Evolutionary conservation across 495 filamentous ascomycete species (phyloP).

Genomic region (Aspergillus avenaceus): DNA sequence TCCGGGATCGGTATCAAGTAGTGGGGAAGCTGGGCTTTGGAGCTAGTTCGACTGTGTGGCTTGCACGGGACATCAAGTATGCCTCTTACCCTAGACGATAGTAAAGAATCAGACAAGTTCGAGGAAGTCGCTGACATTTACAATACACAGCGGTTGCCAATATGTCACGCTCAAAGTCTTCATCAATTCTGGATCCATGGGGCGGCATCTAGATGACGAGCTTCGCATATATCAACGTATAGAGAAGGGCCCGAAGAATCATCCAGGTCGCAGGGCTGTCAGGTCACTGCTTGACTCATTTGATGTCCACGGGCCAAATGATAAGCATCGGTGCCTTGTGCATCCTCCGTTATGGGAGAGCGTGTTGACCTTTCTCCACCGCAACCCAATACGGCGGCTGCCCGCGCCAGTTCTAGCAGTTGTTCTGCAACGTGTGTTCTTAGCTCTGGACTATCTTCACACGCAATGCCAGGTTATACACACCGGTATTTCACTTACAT

Average conservation of each 20-base stretch:
- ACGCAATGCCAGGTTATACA: constrained; percentile 46
- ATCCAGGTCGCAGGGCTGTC: constrained; percentile 19
- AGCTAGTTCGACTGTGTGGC: constrained; percentile 28
- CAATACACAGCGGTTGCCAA: constrained; percentile 10
- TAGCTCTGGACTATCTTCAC: constrained; percentile 44
- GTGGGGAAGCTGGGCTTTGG: constrained; percentile 37
- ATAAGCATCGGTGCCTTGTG: constrained; percentile 38
- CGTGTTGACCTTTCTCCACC: constrained; percentile 29
- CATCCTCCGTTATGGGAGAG: constrained; percentile 42
- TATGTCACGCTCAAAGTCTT: constrained; percentile 35
- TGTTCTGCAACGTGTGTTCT: constrained; percentile 29
- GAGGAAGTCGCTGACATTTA: background rate
- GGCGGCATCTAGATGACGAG: constrained; percentile 28
- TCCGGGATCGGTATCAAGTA: constrained; percentile 34
- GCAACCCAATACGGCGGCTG: constrained; percentile 25
- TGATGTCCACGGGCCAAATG: constrained; percentile 26
- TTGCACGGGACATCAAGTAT: constrained; percentile 31
- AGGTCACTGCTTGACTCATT: constrained; percentile 33
- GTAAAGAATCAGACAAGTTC: background rate
- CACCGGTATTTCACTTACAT: constrained; percentile 18
- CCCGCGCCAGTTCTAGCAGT: constrained; percentile 15
- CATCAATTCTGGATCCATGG: constrained; percentile 22
- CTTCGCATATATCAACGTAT: constrained; percentile 28
- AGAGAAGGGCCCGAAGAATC: constrained; percentile 10
- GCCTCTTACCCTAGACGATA: constrained; percentile 2